These are phyloP conservation scores for Penicillium arizonense DNA, from an alignment of 495 filamentous ascomycete species.

Conservation along the genomic window DNA sequence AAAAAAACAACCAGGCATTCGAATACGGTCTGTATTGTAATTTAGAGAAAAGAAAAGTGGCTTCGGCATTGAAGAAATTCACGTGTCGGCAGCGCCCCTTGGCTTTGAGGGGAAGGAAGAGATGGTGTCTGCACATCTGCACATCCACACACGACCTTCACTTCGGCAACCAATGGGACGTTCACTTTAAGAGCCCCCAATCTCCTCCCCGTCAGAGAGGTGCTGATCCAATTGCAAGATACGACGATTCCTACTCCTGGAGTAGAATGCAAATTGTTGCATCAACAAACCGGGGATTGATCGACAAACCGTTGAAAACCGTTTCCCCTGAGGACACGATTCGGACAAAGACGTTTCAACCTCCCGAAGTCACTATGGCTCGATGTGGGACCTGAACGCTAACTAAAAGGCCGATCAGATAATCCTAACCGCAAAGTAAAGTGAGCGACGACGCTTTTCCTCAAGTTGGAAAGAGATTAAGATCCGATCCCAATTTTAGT, in stretches of 20 bases:
- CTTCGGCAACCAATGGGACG: neutral
- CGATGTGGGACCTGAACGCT: slow-evolving; percentile 15
- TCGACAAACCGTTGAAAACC: slow-evolving; percentile 29
- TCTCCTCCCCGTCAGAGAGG: neutral
- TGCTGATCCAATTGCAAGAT: neutral
- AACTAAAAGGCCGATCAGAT: slow-evolving; percentile 34
- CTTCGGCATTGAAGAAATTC: slow-evolving; percentile 9
- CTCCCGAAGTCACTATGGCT: neutral
- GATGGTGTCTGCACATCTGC: slow-evolving; percentile 5
- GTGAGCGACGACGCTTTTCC: slow-evolving; percentile 26
- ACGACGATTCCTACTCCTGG: neutral
- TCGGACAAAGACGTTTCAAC: slow-evolving; percentile 8
- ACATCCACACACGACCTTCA: slow-evolving; percentile 1
- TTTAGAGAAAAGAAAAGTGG: slow-evolving; percentile 12
- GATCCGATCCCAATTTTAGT: slow-evolving; percentile 34
- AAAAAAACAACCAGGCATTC: neutral
- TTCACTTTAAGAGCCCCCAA: neutral
- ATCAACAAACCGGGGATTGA: slow-evolving; percentile 9
- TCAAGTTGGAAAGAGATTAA: slow-evolving; percentile 34
- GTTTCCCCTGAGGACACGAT: slow-evolving; percentile 17
- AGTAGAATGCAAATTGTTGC: neutral
- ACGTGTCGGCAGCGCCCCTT: slow-evolving; percentile 16
- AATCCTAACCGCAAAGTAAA: slow-evolving; percentile 27
- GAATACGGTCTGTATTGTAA: neutral
- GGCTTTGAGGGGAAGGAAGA: slow-evolving; percentile 7